Evolutionary conservation across 139 green algal genomes (phyloP), one percentile per base, ranked within the genome.

Genomic region (Picocystis salinarum): DNA sequence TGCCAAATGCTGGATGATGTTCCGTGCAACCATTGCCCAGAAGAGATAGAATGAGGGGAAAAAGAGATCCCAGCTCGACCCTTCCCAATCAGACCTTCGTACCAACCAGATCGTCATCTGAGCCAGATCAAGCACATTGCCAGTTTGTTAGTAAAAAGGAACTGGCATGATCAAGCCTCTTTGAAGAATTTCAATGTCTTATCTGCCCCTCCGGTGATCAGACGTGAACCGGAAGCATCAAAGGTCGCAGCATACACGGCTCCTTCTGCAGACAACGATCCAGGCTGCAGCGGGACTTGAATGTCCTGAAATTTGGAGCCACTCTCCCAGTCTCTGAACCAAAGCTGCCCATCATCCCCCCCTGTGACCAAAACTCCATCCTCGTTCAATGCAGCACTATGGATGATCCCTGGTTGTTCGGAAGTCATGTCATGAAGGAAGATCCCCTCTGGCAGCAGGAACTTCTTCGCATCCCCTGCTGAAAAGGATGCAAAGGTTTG

Each of bases 391-490:
- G 81, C 79, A 61, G 90, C 69, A 5, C 58, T 50, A 67, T 95
- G 95, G 41, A 97, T 59, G 56, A 99, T 96, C 15, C 79, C 61
- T 26, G 63, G 58, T 64, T 93, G 88, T 47, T 93, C 70, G 46
- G 75, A 59, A 48, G 95, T 66, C 68, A 86, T 91, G 70, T 96
- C 96, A 70, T 94, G 82, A 59, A 94, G 59, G 63, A 99, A 96
- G 28, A 88, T 71, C 12, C 86, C 85, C 28, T 70, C 30, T 6
- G 75, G 71, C 26, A 82, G 70, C 39, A 64, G 67, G 64, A 80
- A 96, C 76, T 99, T 99, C 68, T 99, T 99, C 48, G 96, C 83
- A 70, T 93, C 94, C 65, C 96, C 88, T 3, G 86, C 86, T 0
- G 59, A 75, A 3, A 69, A 67, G 6, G 70, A 81, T 0, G 59